Base-by-base conservation (phyloP, 108 stramenopile genomes). In the Epithemia pelagica region DNA sequence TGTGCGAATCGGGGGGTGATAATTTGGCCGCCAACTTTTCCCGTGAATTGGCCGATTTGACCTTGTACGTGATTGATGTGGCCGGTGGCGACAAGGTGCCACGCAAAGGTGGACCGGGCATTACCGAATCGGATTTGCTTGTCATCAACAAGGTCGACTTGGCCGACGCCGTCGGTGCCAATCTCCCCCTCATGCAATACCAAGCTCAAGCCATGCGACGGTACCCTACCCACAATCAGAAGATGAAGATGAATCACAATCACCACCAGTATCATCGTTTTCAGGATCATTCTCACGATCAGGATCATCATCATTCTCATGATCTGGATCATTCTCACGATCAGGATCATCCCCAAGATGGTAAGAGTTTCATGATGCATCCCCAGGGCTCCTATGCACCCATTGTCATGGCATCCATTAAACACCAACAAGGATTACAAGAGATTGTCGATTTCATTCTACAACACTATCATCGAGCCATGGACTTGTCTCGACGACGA, bases 31-130 rank as follows among this genome's bases (percentile, higher is more conserved):
- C 98, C 53, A 96, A 96, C 64, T 99, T 96, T 79, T 86, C 83
- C 58, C 58, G 76, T 19, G 98, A 99, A 78, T 74, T 99, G 33
- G 98, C 98, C 2, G 98, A 99, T 81, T 95, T 86, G 71, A 97
- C 95, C 0, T 75, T 99, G 28, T 99, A 99, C 67, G 98, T 99
- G 24, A 99, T 99, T 77, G 98, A 99, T 79, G 97, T 97, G 0
- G 96, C 98, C 1, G 98, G 98, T 27, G 98, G 98, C 18, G 96
- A 97, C 69, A 99, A 99, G 82, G 89, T 98, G 37, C 98, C 98
- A 26, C 82, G 98, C 59, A 99, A 99, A 78, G 98, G 98, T 63
- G 98, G 98, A 55, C 98, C 98, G 7, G 96, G 96, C 2, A 95
- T 99, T 54, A 97, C 96, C 3, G 96, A 99, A 82, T 83, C 83